Conservation (phyloP, 139 green algal species). For the Coelastrella sp. region DNA sequence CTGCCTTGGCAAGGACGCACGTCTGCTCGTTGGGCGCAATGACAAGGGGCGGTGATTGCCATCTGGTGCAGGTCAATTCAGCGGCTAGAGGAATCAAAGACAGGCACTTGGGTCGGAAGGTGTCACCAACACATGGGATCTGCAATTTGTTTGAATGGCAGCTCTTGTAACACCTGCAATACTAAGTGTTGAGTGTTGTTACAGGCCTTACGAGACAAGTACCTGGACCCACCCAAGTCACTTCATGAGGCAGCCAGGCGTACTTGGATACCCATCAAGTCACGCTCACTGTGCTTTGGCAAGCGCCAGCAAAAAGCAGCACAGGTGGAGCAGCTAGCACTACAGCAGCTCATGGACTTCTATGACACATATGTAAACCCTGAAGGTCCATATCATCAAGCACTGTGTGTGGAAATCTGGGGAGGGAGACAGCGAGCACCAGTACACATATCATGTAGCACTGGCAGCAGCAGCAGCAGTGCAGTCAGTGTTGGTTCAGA, state of each 20-base stretch:
- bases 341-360: slow-evolving; percentile 50
- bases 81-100: too few relatives aligned
- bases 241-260: slow-evolving; percentile 52
- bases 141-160: too few relatives aligned
- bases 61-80: too few relatives aligned
- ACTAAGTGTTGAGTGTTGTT: background rate
- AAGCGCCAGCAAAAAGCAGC: slow-evolving; percentile 44
- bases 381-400: background rate
- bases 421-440: slow-evolving; percentile 10
- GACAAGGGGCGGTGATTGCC: too few relatives aligned
- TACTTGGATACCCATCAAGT: slow-evolving; percentile 52
- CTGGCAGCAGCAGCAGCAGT: background rate
- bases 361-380: slow-evolving; percentile 45
- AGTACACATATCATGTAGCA: background rate
- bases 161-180: background rate
- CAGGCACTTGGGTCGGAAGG: too few relatives aligned
- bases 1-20: too few relatives aligned
- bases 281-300: slow-evolving; percentile 26
- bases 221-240: slow-evolving; percentile 54
- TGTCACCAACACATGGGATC: too few relatives aligned
- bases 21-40: too few relatives aligned
- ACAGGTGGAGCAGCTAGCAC: background rate
- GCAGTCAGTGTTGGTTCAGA: background rate
- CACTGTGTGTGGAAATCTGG: slow-evolving; percentile 37
- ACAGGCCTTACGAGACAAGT: slow-evolving; percentile 44